Conservation (phyloP, 2,329 filamentous ascomycete genomes). For the Aphanocladium album region DNA sequence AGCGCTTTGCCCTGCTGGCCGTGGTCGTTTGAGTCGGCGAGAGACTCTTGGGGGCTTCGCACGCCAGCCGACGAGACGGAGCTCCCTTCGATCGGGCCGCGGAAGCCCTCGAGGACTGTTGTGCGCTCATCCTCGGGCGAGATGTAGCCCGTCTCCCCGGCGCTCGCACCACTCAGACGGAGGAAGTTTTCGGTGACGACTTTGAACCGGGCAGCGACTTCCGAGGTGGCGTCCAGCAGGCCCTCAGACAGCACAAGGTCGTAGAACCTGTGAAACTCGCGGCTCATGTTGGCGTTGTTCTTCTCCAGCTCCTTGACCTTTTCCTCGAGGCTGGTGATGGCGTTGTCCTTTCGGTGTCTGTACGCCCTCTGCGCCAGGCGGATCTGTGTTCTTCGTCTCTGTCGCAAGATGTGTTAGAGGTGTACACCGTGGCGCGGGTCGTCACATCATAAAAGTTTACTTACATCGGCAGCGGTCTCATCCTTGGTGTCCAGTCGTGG, state of each 20-base stretch:
- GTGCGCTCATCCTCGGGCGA: conserved; percentile 13
- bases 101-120: conserved; percentile 1
- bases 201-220: conserved; percentile 53
- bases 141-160: conserved; percentile 26
- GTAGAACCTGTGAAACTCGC: conserved; percentile 62
- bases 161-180: conserved; percentile 44
- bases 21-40: conserved; percentile 10
- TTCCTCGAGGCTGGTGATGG: conserved; percentile 67
- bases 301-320: conserved; percentile 64
- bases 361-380: conserved; percentile 82
- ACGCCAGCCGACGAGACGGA: conserved; percentile 1
- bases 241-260: conserved; percentile 55
- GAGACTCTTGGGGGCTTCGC: conserved; percentile 3
- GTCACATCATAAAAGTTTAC: conserved; percentile 34
- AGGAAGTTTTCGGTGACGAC: conserved; percentile 55
- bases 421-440: conserved; percentile 1
- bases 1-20: not conserved
- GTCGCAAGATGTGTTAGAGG: conserved; percentile 21
- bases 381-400: conserved; percentile 83
- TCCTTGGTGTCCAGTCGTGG: conserved; percentile 73
- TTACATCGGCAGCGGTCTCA: conserved; percentile 72
- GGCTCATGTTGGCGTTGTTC: conserved; percentile 69
- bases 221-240: conserved; percentile 51
- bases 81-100: not conserved
- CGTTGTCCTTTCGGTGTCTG: conserved; percentile 76